Evolutionary conservation across 1,139 yeast species (phyloP).

Genomic region (Saccharomyces hybrid): DNA sequence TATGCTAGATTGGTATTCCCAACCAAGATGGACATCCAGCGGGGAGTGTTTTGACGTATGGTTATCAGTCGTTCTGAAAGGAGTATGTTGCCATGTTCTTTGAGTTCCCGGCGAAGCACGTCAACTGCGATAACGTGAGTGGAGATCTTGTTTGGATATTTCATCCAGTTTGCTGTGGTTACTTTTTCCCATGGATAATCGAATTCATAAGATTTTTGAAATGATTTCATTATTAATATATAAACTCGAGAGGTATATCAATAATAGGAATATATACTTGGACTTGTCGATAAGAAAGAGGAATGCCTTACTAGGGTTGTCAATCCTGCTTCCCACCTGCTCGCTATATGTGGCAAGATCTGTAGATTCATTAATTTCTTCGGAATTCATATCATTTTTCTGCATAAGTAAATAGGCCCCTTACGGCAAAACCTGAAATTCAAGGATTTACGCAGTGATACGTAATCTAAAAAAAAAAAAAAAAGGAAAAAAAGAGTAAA

Average conservation of each 20-base stretch:
- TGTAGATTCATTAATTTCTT: background rate
- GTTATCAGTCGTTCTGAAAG: constrained; percentile 85
- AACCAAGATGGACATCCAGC: constrained; percentile 66
- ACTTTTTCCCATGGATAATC: constrained; percentile 90
- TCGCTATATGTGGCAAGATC: background rate
- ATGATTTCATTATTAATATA: constrained; percentile 56
- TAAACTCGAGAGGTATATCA: background rate
- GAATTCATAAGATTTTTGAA: constrained; percentile 60
- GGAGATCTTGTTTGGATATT: constrained; percentile 87
- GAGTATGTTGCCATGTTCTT: constrained; percentile 47
- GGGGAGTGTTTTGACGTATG: constrained; percentile 80
- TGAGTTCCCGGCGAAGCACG: constrained; percentile 64
- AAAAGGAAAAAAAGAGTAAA: too few species aligned
- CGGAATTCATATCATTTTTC: background rate
- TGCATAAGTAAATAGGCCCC: background rate
- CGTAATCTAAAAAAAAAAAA: background rate
- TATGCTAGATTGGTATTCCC: constrained; percentile 72
- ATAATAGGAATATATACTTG: background rate
- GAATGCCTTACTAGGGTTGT: background rate
- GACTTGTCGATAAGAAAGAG: background rate
- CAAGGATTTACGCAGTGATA: background rate
- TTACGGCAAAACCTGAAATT: background rate
- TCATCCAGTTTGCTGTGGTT: constrained; percentile 94
- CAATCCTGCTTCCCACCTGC: background rate
- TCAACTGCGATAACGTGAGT: constrained; percentile 96